Base-by-base conservation (phyloP, 495 filamentous ascomycete species). In the Aspergillus asperescens region DNA sequence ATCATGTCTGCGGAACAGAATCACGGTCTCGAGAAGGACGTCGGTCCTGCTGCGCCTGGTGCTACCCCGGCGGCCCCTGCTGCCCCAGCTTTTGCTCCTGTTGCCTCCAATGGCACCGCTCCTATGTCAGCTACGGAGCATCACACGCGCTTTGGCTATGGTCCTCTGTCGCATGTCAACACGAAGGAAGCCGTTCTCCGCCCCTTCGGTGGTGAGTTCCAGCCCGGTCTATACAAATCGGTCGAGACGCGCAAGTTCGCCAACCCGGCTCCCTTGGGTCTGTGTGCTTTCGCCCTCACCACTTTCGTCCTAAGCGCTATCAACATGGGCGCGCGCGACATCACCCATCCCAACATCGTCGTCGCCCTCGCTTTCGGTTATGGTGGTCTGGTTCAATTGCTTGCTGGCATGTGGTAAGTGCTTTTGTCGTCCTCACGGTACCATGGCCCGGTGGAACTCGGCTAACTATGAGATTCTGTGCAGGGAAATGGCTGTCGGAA, bases 401-500 rank as follows among this genome's bases (percentile, higher is more conserved):
- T 95, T 29, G 88, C 91, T 59, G 93, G 92, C 79, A 96, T 97
- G 92, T 96, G 93, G 90, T 95, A 81, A 69, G 90, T 88, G 31
- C 19, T 41, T 40, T 28, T 18, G 32, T 49, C 28, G 20, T 20
- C n/a, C 9, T 3, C 25, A 9, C 19, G n/a, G 18, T 23, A 23
- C n/a, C 5, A n/a, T n/a, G n/a, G n/a, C n/a, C n/a, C n/a, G n/a
- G n/a, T n/a, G 5, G 4, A 47, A 16, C n/a, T n/a, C n/a, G n/a
- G 8, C 19, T 49, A 28, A 49, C 15, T 22, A 22, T 55, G 25
- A 24, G 39, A 8, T 32, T 44, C 32, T 13, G 34, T 12, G 5
- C 57, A 96, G 90, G 93, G 93, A 96, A 81, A 95, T 96, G 90
- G 93, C 92, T 50, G 82, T 94, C 7, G 93, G 91, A 55, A 96